Conservation (phyloP, 2,329 filamentous ascomycete genomes). For the Neoascochyta sp. region DNA sequence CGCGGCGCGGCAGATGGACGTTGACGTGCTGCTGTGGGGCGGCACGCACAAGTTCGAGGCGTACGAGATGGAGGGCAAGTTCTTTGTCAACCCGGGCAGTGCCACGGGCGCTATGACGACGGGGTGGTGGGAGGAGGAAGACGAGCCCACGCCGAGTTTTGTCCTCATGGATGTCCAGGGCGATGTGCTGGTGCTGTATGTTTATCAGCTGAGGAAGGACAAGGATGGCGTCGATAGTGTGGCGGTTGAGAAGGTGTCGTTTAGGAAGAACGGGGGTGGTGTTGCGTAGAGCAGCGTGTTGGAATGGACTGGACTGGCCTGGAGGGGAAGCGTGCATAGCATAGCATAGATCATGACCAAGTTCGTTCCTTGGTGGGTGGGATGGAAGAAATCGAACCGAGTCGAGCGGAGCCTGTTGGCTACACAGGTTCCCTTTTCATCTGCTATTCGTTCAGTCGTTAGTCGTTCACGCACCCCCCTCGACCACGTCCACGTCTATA, state of each 20-base stretch:
- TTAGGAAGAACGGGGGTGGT: conserved; percentile 48
- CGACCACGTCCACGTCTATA: too few relatives aligned
- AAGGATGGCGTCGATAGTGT: conserved; percentile 52
- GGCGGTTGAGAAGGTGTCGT: conserved; percentile 55
- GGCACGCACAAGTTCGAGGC: conserved; percentile 68
- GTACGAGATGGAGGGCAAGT: conserved; percentile 68
- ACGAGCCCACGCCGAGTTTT: conserved; percentile 81
- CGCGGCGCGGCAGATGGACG: conserved; percentile 67
- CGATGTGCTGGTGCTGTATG: conserved; percentile 91
- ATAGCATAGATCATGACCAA: too few relatives aligned
- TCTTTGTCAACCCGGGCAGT: conserved; percentile 67
- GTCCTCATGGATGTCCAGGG: conserved; percentile 98
- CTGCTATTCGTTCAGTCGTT: too few relatives aligned
- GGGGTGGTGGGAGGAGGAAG: conserved; percentile 54
- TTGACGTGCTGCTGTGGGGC: conserved; percentile 66
- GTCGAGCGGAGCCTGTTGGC: too few relatives aligned
- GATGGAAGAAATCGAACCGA: too few relatives aligned
- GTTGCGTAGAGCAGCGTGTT: conserved; percentile 38
- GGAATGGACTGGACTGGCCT: too few relatives aligned
- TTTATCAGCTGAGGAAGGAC: conserved; percentile 64
- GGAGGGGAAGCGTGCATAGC: too few relatives aligned
- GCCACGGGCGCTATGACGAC: conserved; percentile 64
- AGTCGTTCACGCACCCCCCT: too few relatives aligned
- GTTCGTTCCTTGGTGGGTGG: too few relatives aligned
- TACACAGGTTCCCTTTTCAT: too few relatives aligned